Conservation (phyloP, 2,329 filamentous ascomycete species). For the Colletotrichum phormii region DNA sequence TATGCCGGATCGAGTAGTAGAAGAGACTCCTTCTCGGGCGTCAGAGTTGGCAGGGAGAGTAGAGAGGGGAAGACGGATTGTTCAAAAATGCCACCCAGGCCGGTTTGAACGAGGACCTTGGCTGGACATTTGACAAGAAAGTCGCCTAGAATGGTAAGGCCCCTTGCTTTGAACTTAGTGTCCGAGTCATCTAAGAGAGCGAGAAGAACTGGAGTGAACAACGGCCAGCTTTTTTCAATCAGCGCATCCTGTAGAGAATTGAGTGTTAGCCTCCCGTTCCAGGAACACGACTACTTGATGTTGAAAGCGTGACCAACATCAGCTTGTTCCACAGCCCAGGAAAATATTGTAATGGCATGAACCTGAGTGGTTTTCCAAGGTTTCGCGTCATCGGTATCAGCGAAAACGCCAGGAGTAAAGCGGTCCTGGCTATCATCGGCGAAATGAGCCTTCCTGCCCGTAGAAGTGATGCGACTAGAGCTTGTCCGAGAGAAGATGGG, state of each 20-base stretch:
- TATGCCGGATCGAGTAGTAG: slow-evolving; percentile 74
- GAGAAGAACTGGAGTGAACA: slow-evolving; percentile 77
- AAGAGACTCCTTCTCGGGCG: slow-evolving; percentile 77
- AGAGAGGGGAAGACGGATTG: slow-evolving; percentile 78
- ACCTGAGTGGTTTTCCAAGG: slow-evolving; percentile 66
- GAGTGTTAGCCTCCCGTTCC: slow-evolving; percentile 23
- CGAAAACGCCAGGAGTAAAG: not conserved
- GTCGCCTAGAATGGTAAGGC: slow-evolving; percentile 63
- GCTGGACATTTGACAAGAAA: slow-evolving; percentile 68
- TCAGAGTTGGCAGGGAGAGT: slow-evolving; percentile 81
- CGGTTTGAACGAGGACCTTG: slow-evolving; percentile 68
- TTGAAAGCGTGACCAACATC: slow-evolving; percentile 53
- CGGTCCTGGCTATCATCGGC: slow-evolving; percentile 44
- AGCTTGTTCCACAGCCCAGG: slow-evolving; percentile 68
- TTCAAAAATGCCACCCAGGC: slow-evolving; percentile 75
- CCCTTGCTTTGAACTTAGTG: slow-evolving; percentile 62
- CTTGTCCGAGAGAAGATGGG: slow-evolving; percentile 73
- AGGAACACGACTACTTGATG: not conserved
- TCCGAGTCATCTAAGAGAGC: slow-evolving; percentile 75
- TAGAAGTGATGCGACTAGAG: slow-evolving; percentile 64
- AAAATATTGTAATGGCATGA: slow-evolving; percentile 53
- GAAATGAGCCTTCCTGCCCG: slow-evolving; percentile 66
- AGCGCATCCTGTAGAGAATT: slow-evolving; percentile 48
- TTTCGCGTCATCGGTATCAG: slow-evolving; percentile 50
- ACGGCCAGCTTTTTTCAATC: slow-evolving; percentile 71